Evolutionary conservation across 1,284 basidiomycete genomes (phyloP).

Genomic region (Hypsizygus ulmarius): DNA sequence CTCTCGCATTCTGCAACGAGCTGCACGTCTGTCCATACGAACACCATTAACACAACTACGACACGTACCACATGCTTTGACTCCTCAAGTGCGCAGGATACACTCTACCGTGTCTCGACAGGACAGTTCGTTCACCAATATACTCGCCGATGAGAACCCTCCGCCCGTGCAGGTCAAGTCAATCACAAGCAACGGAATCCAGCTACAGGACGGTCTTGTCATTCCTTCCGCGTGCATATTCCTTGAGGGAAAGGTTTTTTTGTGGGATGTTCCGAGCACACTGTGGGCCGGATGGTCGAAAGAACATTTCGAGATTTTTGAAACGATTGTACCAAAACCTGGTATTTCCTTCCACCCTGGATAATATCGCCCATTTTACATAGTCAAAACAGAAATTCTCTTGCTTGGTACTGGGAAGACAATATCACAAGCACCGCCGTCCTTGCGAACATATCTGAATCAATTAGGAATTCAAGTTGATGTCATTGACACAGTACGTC

Average conservation of each 20-base stretch:
- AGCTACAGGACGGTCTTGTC: constrained; percentile 73
- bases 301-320: constrained; percentile 79
- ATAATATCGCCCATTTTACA: not conserved
- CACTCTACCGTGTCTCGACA: constrained; percentile 16
- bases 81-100: constrained; percentile 13
- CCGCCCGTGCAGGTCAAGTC: constrained; percentile 71
- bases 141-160: constrained; percentile 66
- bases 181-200: constrained; percentile 58
- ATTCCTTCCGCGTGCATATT: constrained; percentile 80
- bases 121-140: constrained; percentile 57
- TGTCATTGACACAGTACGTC: constrained; percentile 88
- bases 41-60: not conserved
- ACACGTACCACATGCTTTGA: not conserved
- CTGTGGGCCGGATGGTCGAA: constrained; percentile 66
- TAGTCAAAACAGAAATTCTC: constrained; percentile 68
- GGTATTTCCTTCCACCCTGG: constrained; percentile 47
- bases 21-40: constrained; percentile 1
- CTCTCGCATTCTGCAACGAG: constrained; percentile 12
- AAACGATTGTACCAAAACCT: constrained; percentile 79
- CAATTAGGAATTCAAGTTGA: constrained; percentile 87
- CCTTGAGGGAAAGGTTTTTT: constrained; percentile 80
- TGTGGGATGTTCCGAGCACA: constrained; percentile 83
- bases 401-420: constrained; percentile 84
- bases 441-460: constrained; percentile 68
- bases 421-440: constrained; percentile 69